phyloP scores from a whole-genome alignment of 148 eudicot species.

The Gaultheria prostrata region DNA sequence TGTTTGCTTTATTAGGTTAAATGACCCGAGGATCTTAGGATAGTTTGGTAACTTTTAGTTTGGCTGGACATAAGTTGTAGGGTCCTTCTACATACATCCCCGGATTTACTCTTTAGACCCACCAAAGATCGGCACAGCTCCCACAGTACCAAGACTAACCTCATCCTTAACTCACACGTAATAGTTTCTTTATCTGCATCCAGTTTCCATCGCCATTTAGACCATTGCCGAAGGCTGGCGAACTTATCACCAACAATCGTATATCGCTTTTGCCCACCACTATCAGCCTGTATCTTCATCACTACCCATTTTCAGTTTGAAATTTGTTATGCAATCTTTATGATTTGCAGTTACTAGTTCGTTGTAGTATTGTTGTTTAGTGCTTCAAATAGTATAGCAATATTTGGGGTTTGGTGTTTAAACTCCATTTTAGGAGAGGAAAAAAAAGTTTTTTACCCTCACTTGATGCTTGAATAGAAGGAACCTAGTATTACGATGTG shows the following conservation, averaged over 20 bases:
- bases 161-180: not conserved
- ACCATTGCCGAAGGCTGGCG: not conserved
- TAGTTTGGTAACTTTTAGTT: not conserved
- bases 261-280: not conserved
- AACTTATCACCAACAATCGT: not conserved
- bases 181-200: not conserved
- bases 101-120: not conserved
- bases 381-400: not conserved
- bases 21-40: not conserved
- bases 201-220: not conserved
- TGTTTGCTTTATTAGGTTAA: not conserved
- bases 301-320: not conserved
- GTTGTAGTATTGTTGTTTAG: not conserved
- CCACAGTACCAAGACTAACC: not conserved
- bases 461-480: not conserved
- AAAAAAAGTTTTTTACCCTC: not conserved
- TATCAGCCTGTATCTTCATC: not conserved
- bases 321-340: not conserved
- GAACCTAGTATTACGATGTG: not conserved
- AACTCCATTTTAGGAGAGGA: slow-evolving; percentile 8
- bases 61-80: not conserved
- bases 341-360: not conserved
- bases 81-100: not conserved
- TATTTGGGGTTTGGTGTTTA: not conserved
- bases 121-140: slow-evolving; percentile 2